Evolutionary conservation across 176 grass and related monocot species (phyloP).

Genomic region (Canna indica): DNA sequence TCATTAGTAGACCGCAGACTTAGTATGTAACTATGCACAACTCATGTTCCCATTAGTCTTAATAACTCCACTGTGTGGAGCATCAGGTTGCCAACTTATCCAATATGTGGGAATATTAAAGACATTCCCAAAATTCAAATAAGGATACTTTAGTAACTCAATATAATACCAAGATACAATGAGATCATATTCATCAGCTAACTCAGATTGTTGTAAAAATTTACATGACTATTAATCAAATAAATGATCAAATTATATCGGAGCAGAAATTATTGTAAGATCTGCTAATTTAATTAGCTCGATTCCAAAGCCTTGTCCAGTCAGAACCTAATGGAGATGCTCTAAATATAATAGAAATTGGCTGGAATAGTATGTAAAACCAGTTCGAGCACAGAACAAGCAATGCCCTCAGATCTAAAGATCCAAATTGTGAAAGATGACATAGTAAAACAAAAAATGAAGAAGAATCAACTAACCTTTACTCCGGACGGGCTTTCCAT

Average conservation of each 20-base stretch:
- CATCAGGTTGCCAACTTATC: neutral
- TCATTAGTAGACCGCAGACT: neutral
- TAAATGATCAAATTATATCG: neutral
- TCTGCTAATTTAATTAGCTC: neutral
- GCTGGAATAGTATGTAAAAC: neutral
- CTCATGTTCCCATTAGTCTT: neutral
- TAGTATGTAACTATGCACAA: neutral
- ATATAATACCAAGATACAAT: neutral
- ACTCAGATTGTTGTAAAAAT: neutral
- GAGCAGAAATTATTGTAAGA: neutral
- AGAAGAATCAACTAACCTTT: slow-evolving; percentile 44
- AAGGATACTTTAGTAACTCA: too few relatives aligned
- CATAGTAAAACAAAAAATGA: neutral
- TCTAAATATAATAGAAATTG: neutral
- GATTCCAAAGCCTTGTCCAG: neutral
- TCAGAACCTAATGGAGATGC: neutral
- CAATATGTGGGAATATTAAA: too few relatives aligned
- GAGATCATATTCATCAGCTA: neutral
- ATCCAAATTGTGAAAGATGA: slow-evolving; percentile 3
- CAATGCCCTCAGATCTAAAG: neutral
- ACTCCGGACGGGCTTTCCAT: slow-evolving; percentile 90
- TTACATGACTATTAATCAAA: neutral
- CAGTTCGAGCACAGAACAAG: neutral
- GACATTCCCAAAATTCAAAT: too few relatives aligned
- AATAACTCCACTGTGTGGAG: neutral